Evolutionary conservation across 2,329 filamentous ascomycete species (phyloP), one percentile per base, ranked within the genome.

Genomic region (Penicillium sp.): DNA sequence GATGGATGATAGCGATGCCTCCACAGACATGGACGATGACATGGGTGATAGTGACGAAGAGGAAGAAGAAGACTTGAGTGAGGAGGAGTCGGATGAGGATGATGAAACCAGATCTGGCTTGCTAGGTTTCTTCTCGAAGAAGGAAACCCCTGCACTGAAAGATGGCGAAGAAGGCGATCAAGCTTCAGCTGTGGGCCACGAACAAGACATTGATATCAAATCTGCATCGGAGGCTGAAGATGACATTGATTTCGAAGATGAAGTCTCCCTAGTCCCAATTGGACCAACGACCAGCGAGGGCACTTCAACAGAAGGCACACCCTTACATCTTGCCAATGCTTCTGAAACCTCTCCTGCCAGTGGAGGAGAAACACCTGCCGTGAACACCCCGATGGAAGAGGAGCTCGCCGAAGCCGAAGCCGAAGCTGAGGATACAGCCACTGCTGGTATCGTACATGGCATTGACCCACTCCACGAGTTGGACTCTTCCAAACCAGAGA

Each of bases 1-100:
- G 41, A 69, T 79, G 58, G 78, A 80, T 58, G 76, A 76, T 39
- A 78, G 75, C 55, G 77, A 79, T 48, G 73, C 72, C 41, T 79
- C 76, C 36, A 78, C 77, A 1, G 78, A 81, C 60, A 78, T 77
- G 73, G 77, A 79, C 44, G 74, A 76, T 56, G 79, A 80, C 58
- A 79, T 78, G 68, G 76, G 76, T 44, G 79, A 82, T 31, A 76
- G 71, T 55, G 74, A 75, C 38, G 75, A 75, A 16, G 77, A 76
- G 25, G 75, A 76, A 29, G 76, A 75, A 7, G 76, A 75, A 10
- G 31, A 33, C 31, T 85, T 86, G 21, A 83, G 71, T 47, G 76
- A 84, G 5, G 84, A 84, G 39, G 76, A 75, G 23, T 74, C 68
- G 25, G 70, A 72, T 29, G 72, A 72, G 5, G 80, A 79, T 25